A percentile compares a stretch with the other conserved stretches of the same genome.
These are phyloP conservation scores for Solanum etuberosum DNA, from an alignment of 257 asterid genomes.

Conservation along the genomic window DNA sequence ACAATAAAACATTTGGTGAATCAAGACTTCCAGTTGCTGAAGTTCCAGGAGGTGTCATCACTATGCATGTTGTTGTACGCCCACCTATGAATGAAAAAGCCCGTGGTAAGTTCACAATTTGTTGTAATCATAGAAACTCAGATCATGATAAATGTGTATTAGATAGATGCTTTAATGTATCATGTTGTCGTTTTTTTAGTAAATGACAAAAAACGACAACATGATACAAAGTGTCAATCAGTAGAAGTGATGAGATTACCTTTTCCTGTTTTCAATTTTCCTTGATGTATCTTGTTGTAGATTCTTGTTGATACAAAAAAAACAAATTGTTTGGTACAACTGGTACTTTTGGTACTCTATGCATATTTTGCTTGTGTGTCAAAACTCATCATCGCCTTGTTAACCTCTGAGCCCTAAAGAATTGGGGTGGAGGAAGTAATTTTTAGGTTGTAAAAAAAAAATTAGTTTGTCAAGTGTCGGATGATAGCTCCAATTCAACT, in stretches of 20 bases:
- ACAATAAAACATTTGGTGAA: conserved; percentile 62
- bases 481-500: not conserved
- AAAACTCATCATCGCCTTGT: not conserved
- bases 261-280: not conserved
- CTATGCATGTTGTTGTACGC: conserved; percentile 83
- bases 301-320: not conserved
- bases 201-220: too few relatives aligned
- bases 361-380: not conserved
- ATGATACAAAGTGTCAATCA: not conserved
- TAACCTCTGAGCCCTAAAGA: not conserved
- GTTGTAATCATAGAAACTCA: not conserved
- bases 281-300: not conserved
- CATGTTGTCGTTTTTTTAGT: not conserved
- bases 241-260: not conserved
- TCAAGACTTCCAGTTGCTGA: conserved; percentile 70
- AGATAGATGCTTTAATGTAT: not conserved
- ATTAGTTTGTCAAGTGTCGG: not conserved
- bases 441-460: not conserved
- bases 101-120: conserved; percentile 30
- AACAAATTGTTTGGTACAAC: not conserved
- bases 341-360: not conserved
- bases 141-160: not conserved
- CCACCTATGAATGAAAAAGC: conserved; percentile 64
- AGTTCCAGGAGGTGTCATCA: conserved; percentile 78
- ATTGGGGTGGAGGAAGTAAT: not conserved